Base-by-base conservation (phyloP, 1,284 basidiomycete genomes). In the Chalciporus piperatoides region DNA sequence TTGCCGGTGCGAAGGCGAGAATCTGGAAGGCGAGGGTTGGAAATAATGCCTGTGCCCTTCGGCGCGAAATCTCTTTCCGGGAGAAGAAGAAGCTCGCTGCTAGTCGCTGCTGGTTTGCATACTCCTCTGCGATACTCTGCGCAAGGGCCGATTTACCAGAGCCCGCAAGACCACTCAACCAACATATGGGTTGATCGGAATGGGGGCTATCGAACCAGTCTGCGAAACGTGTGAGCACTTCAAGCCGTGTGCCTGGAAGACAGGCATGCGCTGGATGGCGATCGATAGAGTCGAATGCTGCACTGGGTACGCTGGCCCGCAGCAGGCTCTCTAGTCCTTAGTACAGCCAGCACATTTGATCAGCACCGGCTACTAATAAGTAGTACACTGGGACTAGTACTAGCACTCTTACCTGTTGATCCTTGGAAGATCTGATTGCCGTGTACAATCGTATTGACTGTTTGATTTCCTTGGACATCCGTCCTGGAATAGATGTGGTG, bases 31-130 rank as follows among this genome's bases (percentile, higher is more conserved):
- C 46, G 6, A 60, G 48, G 2, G 60, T 62, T 1, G 60, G 52
- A 21, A 60, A 62, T 25, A 60, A 53, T 8, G 46, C 38, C 2
- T 53, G 52, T 15, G 58, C 43, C 19, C 41, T 60, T 39, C 57
- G 48, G 10, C 58, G 59, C 12, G 41, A 19, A 39, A 55, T 55
- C 23, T 60, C 55, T 27, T 55, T 55, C n/a, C 57, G 44, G 25
- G 57, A 60, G 30, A 61, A 61, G 44, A 59, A 60, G 42, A 60
- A 60, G n/a, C 57, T 60, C n/a, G 59, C 59, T 10, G 56, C 58
- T 6, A 60, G 56, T 25, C 52, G 52, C 5, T 23, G 40, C 6
- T 48, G 52, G 33, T 23, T 25, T 6, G 60, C 58, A 33, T 58
- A 60, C 33, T 47, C 49, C 37, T 60, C 60, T 32, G 59, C 52